Conservation (phyloP, 2,329 filamentous ascomycete species). For the Tolypocladium album region DNA sequence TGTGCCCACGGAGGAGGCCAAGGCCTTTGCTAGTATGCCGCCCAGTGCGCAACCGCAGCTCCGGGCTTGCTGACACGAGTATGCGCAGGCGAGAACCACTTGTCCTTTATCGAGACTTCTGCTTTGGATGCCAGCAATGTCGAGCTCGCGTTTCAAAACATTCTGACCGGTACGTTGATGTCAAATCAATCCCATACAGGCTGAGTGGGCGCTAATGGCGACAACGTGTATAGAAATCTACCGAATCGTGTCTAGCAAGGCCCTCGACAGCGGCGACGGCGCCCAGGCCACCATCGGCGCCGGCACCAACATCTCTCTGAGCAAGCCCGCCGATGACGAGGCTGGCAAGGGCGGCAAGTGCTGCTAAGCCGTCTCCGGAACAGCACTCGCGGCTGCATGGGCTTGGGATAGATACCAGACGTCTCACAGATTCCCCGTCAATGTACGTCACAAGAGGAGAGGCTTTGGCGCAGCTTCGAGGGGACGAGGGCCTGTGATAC, state of each 20-base stretch:
- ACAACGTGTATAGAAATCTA: conserved; percentile 69
- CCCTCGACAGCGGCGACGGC: conserved; percentile 79
- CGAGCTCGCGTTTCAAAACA: conserved; percentile 98
- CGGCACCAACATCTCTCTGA: conserved; percentile 76
- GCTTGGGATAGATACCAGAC: conserved; percentile 21
- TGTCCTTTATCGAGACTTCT: conserved; percentile 98
- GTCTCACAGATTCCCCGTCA: conserved; percentile 21
- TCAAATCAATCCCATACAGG: not conserved
- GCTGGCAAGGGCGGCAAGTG: conserved; percentile 72
- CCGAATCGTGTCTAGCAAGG: conserved; percentile 97
- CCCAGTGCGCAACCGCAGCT: not conserved
- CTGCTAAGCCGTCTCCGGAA: conserved; percentile 45
- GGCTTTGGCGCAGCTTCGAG: conserved; percentile 16
- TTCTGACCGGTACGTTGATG: conserved; percentile 71
- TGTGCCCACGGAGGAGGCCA: conserved; percentile 95
- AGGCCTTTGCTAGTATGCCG: conserved; percentile 79
- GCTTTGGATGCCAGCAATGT: conserved; percentile 98
- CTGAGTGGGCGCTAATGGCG: not conserved
- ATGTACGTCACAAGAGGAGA: conserved; percentile 22
- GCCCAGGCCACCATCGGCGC: conserved; percentile 69
- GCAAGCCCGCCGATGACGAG: conserved; percentile 67
- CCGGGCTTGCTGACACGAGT: conserved; percentile 5
- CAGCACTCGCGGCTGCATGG: conserved; percentile 12
- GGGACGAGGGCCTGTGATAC: conserved; percentile 23
- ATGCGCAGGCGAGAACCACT: conserved; percentile 77